Evolutionary conservation across 2,329 filamentous ascomycete genomes (phyloP).

Genomic region (Penicillium expansum): DNA sequence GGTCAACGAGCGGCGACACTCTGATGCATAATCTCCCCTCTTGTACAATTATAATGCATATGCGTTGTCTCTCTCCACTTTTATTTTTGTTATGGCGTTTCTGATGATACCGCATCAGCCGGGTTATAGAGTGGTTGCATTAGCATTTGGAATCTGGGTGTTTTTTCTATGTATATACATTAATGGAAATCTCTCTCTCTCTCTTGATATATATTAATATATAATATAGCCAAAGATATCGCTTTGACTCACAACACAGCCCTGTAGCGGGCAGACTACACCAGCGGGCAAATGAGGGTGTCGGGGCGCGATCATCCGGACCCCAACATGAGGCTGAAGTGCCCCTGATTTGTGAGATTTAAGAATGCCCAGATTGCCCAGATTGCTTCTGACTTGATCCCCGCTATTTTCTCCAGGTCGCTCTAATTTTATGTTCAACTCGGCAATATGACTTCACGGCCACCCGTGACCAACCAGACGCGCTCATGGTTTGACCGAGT

Average conservation of each 20-base stretch:
- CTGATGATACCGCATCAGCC: constrained; percentile 25
- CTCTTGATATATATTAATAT: background rate
- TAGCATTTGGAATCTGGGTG: constrained; percentile 5
- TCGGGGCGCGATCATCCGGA: constrained; percentile 18
- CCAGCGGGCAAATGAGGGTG: constrained; percentile 12
- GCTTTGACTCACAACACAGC: constrained; percentile 20
- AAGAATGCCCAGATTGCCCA: background rate
- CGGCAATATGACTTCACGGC: constrained; percentile 11
- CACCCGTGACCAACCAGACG: background rate
- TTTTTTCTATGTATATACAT: constrained; percentile 4
- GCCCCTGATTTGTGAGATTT: constrained; percentile 1
- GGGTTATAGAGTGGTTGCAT: constrained; percentile 23
- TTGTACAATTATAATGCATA: constrained; percentile 20
- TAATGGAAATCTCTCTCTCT: constrained; percentile 5
- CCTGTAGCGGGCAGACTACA: background rate
- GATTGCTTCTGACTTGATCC: background rate
- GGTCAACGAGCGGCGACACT: constrained; percentile 62
- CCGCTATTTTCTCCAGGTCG: background rate
- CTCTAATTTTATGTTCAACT: background rate
- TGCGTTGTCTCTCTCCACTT: constrained; percentile 15
- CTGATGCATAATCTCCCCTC: constrained; percentile 15
- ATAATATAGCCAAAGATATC: background rate
- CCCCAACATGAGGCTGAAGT: constrained; percentile 21
- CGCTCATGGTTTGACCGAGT: constrained; percentile 19
- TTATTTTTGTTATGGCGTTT: constrained; percentile 17